phyloP scores from a whole-genome alignment of 2,329 filamentous ascomycete genomes.

The Botrytis squamosa region DNA sequence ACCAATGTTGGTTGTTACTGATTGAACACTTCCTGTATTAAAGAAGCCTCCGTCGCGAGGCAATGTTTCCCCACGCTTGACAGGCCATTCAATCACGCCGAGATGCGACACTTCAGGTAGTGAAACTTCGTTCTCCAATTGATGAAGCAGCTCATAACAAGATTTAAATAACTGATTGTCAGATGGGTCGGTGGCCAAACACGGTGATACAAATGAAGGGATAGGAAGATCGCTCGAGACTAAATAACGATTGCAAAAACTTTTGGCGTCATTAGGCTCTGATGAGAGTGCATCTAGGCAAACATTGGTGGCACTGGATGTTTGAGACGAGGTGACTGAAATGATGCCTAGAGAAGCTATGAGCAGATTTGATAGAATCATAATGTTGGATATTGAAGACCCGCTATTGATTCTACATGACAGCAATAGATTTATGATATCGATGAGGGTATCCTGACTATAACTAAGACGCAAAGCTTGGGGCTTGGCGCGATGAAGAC shows the following conservation, averaged over 20 bases:
- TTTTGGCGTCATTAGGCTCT: not conserved
- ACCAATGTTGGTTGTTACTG: not conserved
- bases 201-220: conserved; percentile 2
- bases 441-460: not conserved
- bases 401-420: not conserved
- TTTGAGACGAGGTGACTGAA: not conserved
- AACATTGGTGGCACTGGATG: not conserved
- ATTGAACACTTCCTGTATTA: conserved; percentile 2
- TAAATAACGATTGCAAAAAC: conserved; percentile 1
- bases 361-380: not conserved
- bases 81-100: not conserved
- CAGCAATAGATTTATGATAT: not conserved
- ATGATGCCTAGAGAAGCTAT: not conserved
- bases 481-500: not conserved
- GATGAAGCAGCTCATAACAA: not conserved
- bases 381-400: not conserved
- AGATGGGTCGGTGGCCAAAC: not conserved
- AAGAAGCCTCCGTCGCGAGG: not conserved
- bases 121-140: not conserved
- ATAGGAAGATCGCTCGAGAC: not conserved
- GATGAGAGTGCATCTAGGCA: conserved; percentile 4
- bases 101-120: not conserved
- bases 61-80: not conserved
- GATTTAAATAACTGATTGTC: not conserved
- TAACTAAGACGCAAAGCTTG: conserved; percentile 6